phyloP scores from a whole-genome alignment of 2,329 filamentous ascomycete species.

The Monilinia laxa region DNA sequence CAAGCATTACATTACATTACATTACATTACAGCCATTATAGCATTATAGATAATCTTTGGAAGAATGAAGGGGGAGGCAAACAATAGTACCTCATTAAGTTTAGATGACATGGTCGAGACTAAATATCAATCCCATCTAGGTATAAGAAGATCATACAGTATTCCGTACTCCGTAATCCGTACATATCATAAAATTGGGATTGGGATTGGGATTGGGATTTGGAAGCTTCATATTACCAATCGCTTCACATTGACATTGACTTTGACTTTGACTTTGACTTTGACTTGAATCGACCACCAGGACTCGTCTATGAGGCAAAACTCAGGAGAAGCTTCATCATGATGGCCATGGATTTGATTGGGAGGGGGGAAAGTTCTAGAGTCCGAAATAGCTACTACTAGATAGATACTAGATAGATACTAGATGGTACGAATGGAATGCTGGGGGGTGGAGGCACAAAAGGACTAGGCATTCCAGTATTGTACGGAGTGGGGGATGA shows the following conservation, averaged over 20 bases:
- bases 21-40: no score
- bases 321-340: conserved; percentile 13
- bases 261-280: no score
- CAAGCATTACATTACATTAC: no score
- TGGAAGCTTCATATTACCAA: conserved; percentile 1
- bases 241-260: not conserved
- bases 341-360: conserved; percentile 14
- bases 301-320: not conserved
- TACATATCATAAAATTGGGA: not conserved
- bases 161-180: no score
- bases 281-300: conserved; percentile 1
- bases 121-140: no score
- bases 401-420: no score
- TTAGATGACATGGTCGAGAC: not conserved
- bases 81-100: conserved; percentile 3
- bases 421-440: not conserved
- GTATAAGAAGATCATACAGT: not conserved
- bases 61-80: not conserved
- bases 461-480: no score
- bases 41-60: not conserved
- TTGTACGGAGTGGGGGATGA: not conserved
- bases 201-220: not conserved
- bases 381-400: not conserved
- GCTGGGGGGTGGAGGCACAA: no score
- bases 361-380: conserved; percentile 18